phyloP scores from a whole-genome alignment of 768 basidiomycete genomes.

The Lepiota brunneoincarnata region DNA sequence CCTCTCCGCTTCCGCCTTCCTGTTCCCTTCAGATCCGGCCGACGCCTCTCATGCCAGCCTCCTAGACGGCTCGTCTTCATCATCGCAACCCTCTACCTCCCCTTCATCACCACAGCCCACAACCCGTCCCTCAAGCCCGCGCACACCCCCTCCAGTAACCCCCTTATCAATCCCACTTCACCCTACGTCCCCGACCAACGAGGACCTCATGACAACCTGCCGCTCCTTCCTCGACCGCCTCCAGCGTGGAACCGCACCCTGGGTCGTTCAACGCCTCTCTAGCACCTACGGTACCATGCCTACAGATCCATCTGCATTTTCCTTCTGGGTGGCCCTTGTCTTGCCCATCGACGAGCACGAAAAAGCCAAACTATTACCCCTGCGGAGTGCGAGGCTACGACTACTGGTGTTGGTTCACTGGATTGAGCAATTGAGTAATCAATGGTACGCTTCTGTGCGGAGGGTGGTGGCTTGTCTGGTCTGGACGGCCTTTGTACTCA shows the following conservation, averaged over 20 bases:
- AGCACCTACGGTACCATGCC: constrained; percentile 80
- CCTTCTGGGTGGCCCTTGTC: constrained; percentile 88
- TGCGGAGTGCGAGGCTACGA: constrained; percentile 74
- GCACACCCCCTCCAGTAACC: neutral
- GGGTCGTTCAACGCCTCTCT: constrained; percentile 88
- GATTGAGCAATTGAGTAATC: constrained; percentile 72
- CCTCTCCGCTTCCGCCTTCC: constrained; percentile 27
- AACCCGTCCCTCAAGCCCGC: constrained; percentile 6
- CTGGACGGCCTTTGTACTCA: constrained; percentile 26
- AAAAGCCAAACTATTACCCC: constrained; percentile 82
- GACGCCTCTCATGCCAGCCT: neutral
- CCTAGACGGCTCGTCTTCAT: neutral
- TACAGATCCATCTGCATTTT: constrained; percentile 64
- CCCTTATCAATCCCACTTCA: constrained; percentile 10
- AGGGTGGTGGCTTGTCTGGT: constrained; percentile 17
- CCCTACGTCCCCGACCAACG: constrained; percentile 48
- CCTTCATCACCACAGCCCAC: constrained; percentile 4
- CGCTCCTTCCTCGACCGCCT: constrained; percentile 42
- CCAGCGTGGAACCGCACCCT: constrained; percentile 75
- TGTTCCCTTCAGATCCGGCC: constrained; percentile 1
- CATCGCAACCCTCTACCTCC: constrained; percentile 8
- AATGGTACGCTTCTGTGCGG: constrained; percentile 42
- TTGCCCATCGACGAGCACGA: constrained; percentile 91
- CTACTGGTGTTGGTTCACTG: constrained; percentile 88
- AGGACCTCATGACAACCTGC: constrained; percentile 50